Evolutionary conservation across 2,329 filamentous ascomycete genomes (phyloP), one percentile per base, ranked within the genome.

Genomic region (Zalaria sp.): DNA sequence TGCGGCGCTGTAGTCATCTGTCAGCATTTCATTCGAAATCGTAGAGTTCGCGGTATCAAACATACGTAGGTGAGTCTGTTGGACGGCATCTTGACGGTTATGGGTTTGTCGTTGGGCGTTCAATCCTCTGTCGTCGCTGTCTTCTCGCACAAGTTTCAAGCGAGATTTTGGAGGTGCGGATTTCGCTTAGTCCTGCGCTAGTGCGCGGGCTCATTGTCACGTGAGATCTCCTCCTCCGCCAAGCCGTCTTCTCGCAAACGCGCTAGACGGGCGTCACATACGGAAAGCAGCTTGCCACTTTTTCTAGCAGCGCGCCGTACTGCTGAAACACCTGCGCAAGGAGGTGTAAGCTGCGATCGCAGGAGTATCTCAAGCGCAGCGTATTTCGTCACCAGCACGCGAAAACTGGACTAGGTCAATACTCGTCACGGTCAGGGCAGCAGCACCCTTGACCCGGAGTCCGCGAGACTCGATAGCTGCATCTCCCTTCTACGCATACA

Each of bases 31-130:
- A 18, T 28, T 3, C 18, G 18, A 18, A 18, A 18, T 18, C 18
- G 18, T 18, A 38, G n/a, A 25, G 4, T 31, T 18, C 2, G 32
- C 25, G 5, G 29, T 34, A 31, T 41, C 35, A 38, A 34, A 43
- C 69, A 55, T 67, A 73, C 71, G 64, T 72, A 74, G 57, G 69
- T 73, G 54, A 75, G 62, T 64, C 71, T 67, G 53, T 64, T 65
- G 59, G 60, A 65, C 52, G 66, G 60, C 71, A 75, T 75, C 59
- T 57, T 67, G 62, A 56, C 60, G 57, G 58, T 57, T 51, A 60
- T 55, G 49, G 46, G 42, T 38, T 44, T 51, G 46, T 48, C 44
- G 47, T 34, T 42, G 40, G 37, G 40, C 36, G 36, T 35, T 46
- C n/a, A 39, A 38, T 34, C 35, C 36, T 47, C 35, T 27, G 18